Conservation (phyloP, 768 basidiomycete species). For the Holtermannia corniformis region DNA sequence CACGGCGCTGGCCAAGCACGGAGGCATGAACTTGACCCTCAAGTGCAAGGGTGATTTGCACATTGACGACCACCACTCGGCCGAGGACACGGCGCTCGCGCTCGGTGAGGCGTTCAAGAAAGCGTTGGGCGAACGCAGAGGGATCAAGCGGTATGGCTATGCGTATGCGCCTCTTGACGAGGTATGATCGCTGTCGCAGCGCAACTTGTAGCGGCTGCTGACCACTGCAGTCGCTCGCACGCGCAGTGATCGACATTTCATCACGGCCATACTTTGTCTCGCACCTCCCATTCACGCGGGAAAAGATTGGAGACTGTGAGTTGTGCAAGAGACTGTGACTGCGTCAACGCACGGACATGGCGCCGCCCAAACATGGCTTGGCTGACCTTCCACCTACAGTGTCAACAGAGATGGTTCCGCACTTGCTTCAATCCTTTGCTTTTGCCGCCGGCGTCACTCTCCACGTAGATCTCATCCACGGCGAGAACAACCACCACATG, state of each 20-base stretch:
- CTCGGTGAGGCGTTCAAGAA: constrained; percentile 70
- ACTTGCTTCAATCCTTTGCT: constrained; percentile 96
- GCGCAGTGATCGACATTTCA: constrained; percentile 97
- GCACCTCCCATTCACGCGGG: constrained; percentile 52
- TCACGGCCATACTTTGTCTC: constrained; percentile 92
- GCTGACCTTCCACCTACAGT: too few species aligned
- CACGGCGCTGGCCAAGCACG: constrained; percentile 91
- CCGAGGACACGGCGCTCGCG: constrained; percentile 64
- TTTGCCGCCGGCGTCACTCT: constrained; percentile 88
- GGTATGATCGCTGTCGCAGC: constrained; percentile 45
- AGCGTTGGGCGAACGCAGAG: constrained; percentile 86
- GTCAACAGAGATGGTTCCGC: constrained; percentile 90
- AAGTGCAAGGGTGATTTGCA: constrained; percentile 90
- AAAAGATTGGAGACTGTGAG: constrained; percentile 49
- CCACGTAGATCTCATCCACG: constrained; percentile 86
- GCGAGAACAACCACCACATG: constrained; percentile 98
- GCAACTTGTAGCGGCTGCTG: not conserved
- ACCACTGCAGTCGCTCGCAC: constrained; percentile 64
- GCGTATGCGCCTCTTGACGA: constrained; percentile 96
- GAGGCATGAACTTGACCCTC: constrained; percentile 82
- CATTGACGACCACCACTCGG: constrained; percentile 98
- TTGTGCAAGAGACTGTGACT: too few species aligned
- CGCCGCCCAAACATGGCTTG: too few species aligned
- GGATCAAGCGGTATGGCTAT: constrained; percentile 89
- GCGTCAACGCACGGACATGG: too few species aligned